Conservation (phyloP, 352 stramenopile genomes). For the Globisporangium sylvaticum region DNA sequence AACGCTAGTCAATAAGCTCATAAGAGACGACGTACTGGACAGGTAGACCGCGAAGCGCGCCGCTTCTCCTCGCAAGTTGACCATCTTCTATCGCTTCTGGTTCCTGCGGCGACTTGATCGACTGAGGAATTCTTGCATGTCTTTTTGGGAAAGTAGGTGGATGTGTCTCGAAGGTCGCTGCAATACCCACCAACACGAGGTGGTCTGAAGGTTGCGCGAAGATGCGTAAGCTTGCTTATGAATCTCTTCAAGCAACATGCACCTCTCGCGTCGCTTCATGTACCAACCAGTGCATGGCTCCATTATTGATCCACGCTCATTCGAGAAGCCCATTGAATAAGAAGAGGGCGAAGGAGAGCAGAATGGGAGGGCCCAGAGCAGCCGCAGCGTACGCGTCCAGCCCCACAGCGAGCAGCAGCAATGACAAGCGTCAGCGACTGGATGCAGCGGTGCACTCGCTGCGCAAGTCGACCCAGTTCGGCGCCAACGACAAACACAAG, state of each 20-base stretch:
- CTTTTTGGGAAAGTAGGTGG: neutral
- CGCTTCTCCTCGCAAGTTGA: slow-evolving; percentile 61
- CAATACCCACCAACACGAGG: slow-evolving; percentile 1
- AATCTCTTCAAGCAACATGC: neutral
- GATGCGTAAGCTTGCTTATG: neutral
- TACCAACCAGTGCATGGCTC: slow-evolving; percentile 1
- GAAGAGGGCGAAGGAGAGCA: neutral
- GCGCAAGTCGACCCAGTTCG: slow-evolving; percentile 20
- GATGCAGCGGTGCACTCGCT: slow-evolving; percentile 20
- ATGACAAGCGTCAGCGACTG: slow-evolving; percentile 4
- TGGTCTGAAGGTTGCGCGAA: slow-evolving; percentile 15
- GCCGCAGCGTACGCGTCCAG: slow-evolving; percentile 6
- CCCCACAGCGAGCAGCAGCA: neutral
- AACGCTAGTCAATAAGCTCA: neutral
- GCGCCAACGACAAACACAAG: neutral
- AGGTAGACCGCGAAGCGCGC: slow-evolving; percentile 70
- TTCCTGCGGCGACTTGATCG: neutral
- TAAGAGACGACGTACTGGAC: slow-evolving; percentile 38
- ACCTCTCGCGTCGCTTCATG: slow-evolving; percentile 9
- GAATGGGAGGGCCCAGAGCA: slow-evolving; percentile 11
- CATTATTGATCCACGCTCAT: neutral
- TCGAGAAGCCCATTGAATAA: slow-evolving; percentile 11
- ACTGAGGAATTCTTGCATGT: slow-evolving; percentile 6
- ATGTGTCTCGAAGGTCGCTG: slow-evolving; percentile 6
- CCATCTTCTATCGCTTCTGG: slow-evolving; percentile 29